Evolutionary conservation across 192 early-diverging fungal species (phyloP).

Genomic region (Helicostylum pulchrum): DNA sequence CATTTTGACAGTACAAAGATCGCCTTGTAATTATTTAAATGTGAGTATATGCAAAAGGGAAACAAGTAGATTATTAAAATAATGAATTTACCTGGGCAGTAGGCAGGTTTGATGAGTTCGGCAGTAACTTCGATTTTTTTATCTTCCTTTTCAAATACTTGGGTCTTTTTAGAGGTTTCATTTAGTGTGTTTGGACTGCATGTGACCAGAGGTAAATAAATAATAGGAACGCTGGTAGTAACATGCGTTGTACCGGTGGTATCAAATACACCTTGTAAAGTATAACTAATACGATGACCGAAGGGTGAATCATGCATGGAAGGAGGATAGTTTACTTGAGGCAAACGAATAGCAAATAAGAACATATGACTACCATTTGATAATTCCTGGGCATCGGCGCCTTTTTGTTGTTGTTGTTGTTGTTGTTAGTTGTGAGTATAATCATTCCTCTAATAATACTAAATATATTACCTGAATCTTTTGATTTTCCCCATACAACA

Average conservation of each 20-base stretch:
- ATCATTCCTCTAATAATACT: too few relatives aligned
- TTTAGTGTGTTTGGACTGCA: neutral
- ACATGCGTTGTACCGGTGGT: neutral
- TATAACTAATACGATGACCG: slow-evolving; percentile 24
- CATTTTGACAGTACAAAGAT: slow-evolving; percentile 2
- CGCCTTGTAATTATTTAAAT: slow-evolving; percentile 12
- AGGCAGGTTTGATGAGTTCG: slow-evolving; percentile 22
- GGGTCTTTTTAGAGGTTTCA: neutral
- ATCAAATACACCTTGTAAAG: slow-evolving; percentile 28
- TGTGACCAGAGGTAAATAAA: slow-evolving; percentile 29
- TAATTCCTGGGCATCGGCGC: slow-evolving; percentile 6
- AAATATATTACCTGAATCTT: neutral
- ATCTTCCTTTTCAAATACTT: slow-evolving; percentile 1
- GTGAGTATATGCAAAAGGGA: neutral
- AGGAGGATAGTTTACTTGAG: slow-evolving; percentile 34
- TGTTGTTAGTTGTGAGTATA: neutral
- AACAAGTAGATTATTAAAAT: too few relatives aligned
- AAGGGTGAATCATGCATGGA: slow-evolving; percentile 16
- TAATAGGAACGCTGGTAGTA: slow-evolving; percentile 13
- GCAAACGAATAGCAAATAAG: slow-evolving; percentile 34
- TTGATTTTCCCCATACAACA: slow-evolving; percentile 17
- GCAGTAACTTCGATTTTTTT: slow-evolving; percentile 14
- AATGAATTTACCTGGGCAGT: slow-evolving; percentile 39
- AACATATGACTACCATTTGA: slow-evolving; percentile 26
- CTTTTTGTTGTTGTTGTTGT: neutral